These are phyloP conservation scores for Saccharomyces kudriavzevii DNA, from an alignment of 805 yeast species.

Conservation along the genomic window DNA sequence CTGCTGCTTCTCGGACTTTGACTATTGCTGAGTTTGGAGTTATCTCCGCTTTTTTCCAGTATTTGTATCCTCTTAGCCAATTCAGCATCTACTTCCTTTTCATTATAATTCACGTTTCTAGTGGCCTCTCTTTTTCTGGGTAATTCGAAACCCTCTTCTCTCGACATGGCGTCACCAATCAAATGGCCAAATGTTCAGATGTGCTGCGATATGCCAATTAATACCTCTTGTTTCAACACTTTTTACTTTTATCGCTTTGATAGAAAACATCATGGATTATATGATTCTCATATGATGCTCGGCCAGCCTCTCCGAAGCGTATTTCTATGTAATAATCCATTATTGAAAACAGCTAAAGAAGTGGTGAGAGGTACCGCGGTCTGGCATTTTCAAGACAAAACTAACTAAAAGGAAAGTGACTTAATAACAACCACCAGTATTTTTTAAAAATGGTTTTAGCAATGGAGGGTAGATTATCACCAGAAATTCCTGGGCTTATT, in stretches of 20 bases:
- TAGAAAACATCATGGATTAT: background rate
- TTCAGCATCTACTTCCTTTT: constrained; percentile 22
- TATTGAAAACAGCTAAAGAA: background rate
- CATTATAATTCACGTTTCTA: constrained; percentile 23
- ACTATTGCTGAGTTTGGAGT: background rate
- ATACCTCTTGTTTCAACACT: background rate
- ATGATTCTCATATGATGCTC: background rate
- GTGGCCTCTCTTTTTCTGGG: constrained; percentile 15
- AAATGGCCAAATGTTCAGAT: background rate
- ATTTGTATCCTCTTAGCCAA: constrained; percentile 16
- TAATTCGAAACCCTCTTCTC: background rate
- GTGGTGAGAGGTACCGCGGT: background rate
- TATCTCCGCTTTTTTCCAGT: constrained; percentile 7
- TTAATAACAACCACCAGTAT: background rate
- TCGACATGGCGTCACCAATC: constrained; percentile 1
- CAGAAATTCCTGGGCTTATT: constrained; percentile 76
- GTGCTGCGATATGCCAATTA: background rate
- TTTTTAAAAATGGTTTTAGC: background rate
- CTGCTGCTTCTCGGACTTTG: constrained; percentile 1
- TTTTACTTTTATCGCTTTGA: background rate
- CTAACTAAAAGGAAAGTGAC: background rate
- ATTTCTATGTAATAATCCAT: background rate
- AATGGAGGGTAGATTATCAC: constrained; percentile 45
- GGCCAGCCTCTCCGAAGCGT: background rate
- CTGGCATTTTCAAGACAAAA: background rate